These are phyloP conservation scores for Coemansia sp. DNA, from an alignment of 192 early-diverging fungal species.

Conservation along the genomic window DNA sequence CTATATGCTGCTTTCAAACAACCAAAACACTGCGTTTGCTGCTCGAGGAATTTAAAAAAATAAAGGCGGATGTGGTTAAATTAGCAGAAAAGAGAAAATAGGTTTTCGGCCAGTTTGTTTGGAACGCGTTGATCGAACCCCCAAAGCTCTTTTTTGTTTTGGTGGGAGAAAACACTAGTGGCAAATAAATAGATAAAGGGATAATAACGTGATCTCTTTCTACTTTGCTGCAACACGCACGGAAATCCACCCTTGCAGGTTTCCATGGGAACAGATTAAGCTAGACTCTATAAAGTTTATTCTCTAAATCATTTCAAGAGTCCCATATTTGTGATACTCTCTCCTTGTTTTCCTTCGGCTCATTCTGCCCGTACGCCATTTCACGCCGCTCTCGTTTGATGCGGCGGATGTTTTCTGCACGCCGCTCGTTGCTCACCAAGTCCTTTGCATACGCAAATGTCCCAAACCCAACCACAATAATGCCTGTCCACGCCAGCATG, in stretches of 20 bases:
- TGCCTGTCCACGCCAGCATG: slow-evolving; percentile 33
- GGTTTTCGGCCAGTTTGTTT: not conserved
- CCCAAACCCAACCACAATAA: slow-evolving; percentile 39
- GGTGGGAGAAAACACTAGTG: not conserved
- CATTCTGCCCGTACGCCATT: slow-evolving; percentile 34
- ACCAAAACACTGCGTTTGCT: not conserved
- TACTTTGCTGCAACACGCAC: too few species aligned
- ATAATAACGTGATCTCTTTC: too few species aligned
- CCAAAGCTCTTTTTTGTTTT: not conserved
- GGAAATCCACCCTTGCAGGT: too few species aligned
- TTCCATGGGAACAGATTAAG: too few species aligned
- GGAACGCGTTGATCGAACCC: slow-evolving; percentile 4
- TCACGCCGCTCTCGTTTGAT: slow-evolving; percentile 47
- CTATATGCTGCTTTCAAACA: too few species aligned
- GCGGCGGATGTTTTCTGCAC: slow-evolving; percentile 46
- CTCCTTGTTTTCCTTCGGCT: not conserved
- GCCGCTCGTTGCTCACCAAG: slow-evolving; percentile 44
- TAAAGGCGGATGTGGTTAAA: slow-evolving; percentile 1
- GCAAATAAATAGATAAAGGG: not conserved
- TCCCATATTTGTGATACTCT: not conserved
- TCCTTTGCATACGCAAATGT: slow-evolving; percentile 48
- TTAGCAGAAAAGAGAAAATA: slow-evolving; percentile 10
- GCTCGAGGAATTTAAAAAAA: slow-evolving; percentile 4
- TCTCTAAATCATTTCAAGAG: not conserved
- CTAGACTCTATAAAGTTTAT: not conserved